A percentile compares a stretch with the other conserved stretches of the same genome.
Evolutionary conservation across 2,329 filamentous ascomycete species (phyloP).

Genomic region (Paraphaeosphaeria minitans): DNA sequence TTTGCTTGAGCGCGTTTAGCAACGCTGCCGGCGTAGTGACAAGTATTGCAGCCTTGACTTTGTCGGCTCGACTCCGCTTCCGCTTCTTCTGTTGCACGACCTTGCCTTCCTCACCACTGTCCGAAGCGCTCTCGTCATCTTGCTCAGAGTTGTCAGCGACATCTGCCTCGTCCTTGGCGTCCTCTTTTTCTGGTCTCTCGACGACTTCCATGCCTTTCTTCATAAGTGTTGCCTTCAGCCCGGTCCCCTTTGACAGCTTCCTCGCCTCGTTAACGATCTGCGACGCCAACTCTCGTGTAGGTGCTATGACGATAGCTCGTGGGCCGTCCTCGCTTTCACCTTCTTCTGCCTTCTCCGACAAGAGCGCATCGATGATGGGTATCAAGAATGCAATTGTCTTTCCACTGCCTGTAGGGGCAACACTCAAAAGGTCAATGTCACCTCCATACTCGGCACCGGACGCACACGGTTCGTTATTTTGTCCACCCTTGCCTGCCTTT

Average conservation of each 20-base stretch:
- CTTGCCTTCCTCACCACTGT: slow-evolving; percentile 23
- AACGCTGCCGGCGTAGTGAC: slow-evolving; percentile 81
- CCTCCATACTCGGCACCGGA: slow-evolving; percentile 31
- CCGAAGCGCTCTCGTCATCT: slow-evolving; percentile 24
- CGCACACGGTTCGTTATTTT: slow-evolving; percentile 40
- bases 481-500: slow-evolving; percentile 18
- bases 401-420: slow-evolving; percentile 94
- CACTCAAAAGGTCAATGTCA: slow-evolving; percentile 77
- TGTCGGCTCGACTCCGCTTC: slow-evolving; percentile 48
- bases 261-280: slow-evolving; percentile 71
- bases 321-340: slow-evolving; percentile 28
- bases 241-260: slow-evolving; percentile 78
- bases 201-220: slow-evolving; percentile 79
- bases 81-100: slow-evolving; percentile 42
- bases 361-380: slow-evolving; percentile 77
- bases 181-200: slow-evolving; percentile 45
- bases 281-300: slow-evolving; percentile 56
- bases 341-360: slow-evolving; percentile 33
- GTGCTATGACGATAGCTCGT: slow-evolving; percentile 54
- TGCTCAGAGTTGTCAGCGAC: slow-evolving; percentile 34
- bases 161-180: slow-evolving; percentile 45
- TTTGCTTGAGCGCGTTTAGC: slow-evolving; percentile 69
- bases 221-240: slow-evolving; percentile 80
- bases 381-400: slow-evolving; percentile 95
- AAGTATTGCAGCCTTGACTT: slow-evolving; percentile 77